Evolutionary conservation across 2,329 filamentous ascomycete genomes (phyloP).

Genomic region (Penicillium glabrum): DNA sequence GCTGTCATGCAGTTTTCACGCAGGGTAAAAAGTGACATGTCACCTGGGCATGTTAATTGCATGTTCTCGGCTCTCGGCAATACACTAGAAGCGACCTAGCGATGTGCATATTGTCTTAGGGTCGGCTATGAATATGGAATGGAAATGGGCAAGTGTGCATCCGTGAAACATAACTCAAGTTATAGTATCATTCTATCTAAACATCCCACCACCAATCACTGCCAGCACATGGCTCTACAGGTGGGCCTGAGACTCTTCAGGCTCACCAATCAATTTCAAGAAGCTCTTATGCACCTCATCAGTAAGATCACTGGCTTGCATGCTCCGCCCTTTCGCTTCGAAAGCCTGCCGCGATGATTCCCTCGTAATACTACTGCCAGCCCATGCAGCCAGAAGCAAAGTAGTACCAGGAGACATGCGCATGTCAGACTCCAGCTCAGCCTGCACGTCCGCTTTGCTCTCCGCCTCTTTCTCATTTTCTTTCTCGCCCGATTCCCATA

Average conservation of each 20-base stretch:
- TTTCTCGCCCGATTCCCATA: slow-evolving; percentile 64
- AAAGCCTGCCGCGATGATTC: slow-evolving; percentile 89
- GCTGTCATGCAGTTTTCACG: background rate
- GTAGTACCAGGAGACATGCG: slow-evolving; percentile 61
- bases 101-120: too few species aligned
- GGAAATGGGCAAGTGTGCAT: too few species aligned
- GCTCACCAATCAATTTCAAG: slow-evolving; percentile 74
- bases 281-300: slow-evolving; percentile 86
- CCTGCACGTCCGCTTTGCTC: slow-evolving; percentile 42
- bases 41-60: background rate
- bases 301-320: slow-evolving; percentile 92
- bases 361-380: slow-evolving; percentile 81
- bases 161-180: background rate
- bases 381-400: slow-evolving; percentile 77
- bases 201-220: background rate
- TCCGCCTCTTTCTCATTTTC: slow-evolving; percentile 32
- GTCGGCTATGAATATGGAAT: too few species aligned
- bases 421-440: slow-evolving; percentile 42
- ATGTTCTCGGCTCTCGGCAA: background rate
- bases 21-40: background rate
- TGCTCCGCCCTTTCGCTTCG: slow-evolving; percentile 75
- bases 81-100: too few species aligned
- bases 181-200: background rate
- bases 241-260: slow-evolving; percentile 46
- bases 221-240: slow-evolving; percentile 22